A percentile compares a stretch with the other conserved stretches of the same genome.
phyloP scores from a whole-genome alignment of 352 stramenopile genomes.

The Phytophthora cactorum region DNA sequence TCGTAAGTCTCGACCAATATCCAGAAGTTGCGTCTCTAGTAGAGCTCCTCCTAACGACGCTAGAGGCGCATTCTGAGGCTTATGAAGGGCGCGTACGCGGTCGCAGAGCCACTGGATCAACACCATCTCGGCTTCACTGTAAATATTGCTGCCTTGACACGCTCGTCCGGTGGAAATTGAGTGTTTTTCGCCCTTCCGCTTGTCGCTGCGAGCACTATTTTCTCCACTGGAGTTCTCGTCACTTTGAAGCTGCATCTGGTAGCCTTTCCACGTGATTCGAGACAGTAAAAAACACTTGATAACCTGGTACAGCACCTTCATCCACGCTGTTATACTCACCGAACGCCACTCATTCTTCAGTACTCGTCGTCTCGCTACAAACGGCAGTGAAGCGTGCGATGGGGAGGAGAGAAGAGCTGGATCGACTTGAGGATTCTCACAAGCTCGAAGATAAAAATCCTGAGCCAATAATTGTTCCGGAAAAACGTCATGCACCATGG shows the following conservation, averaged over 20 bases:
- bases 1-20: constrained; percentile 65
- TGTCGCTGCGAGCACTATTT: constrained; percentile 16
- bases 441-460: constrained; percentile 83
- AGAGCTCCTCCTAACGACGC: constrained; percentile 4
- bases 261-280: constrained; percentile 88
- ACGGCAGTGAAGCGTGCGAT: constrained; percentile 43
- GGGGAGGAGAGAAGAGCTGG: constrained; percentile 54
- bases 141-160: constrained; percentile 90
- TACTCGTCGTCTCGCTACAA: constrained; percentile 55
- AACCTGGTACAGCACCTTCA: constrained; percentile 90
- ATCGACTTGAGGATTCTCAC: constrained; percentile 67
- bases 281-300: constrained; percentile 94
- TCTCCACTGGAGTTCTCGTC: constrained; percentile 6
- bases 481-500: constrained; percentile 89
- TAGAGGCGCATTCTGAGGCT: constrained; percentile 5
- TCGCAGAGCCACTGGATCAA: constrained; percentile 92
- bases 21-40: constrained; percentile 47
- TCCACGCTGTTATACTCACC: constrained; percentile 74
- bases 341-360: constrained; percentile 66
- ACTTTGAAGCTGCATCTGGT: constrained; percentile 46
- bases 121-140: constrained; percentile 91
- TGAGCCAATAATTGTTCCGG: constrained; percentile 81
- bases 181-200: constrained; percentile 24
- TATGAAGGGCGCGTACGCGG: constrained; percentile 45
- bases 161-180: constrained; percentile 12